Base-by-base conservation (phyloP, 2,329 filamentous ascomycete genomes). In the Gyromitra esculenta region DNA sequence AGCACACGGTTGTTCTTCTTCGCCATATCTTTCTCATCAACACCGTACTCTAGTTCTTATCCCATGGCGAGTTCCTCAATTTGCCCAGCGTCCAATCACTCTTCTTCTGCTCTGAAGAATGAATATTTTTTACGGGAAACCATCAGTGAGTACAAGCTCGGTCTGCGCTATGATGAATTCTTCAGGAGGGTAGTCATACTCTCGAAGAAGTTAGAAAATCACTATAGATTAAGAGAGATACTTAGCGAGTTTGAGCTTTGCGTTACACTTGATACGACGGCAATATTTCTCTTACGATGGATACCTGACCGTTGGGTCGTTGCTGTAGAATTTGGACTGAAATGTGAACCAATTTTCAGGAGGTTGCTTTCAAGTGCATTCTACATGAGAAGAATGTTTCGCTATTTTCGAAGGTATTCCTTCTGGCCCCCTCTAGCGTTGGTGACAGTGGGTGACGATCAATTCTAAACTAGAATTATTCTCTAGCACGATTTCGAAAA, bases 301-400 rank as follows among this genome's bases (percentile, higher is more conserved):
- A 67, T 67, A 35, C 64, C 64, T 18, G 37, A 67, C 37, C 57
- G 64, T 37, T 67, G 50, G 64, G 25, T 67, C 11, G 37, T 67
- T 15, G 64, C 48, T 2, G 50, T 57, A 15, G 37, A 57, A 56
- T 31, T 56, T 67, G 37, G 64, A 37, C 48, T 39, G 18, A 67
- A 67, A 31, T 45, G 37, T 37, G 18, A n/a, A 43, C 18, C 18
- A 21, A 35, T 57, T 25, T 57, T 67, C 21, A 35, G 37, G 31
- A 57, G 64, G 50, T 37, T 57, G 13, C 8, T 67, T 25, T 41
- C 64, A 1, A 67, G 50, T 56, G 50, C 18, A 37, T 45, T 67
- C n/a, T 67, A 56, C 48, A 31, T 57, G 21, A 45, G n/a, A 4
- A 57, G 18, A n/a, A 56, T 65, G 45, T 67, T 67, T 43, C 50